Evolutionary conservation across 2,329 filamentous ascomycete species (phyloP), one percentile per base, ranked within the genome.

Genomic region (Trichoderma endophyticum): DNA sequence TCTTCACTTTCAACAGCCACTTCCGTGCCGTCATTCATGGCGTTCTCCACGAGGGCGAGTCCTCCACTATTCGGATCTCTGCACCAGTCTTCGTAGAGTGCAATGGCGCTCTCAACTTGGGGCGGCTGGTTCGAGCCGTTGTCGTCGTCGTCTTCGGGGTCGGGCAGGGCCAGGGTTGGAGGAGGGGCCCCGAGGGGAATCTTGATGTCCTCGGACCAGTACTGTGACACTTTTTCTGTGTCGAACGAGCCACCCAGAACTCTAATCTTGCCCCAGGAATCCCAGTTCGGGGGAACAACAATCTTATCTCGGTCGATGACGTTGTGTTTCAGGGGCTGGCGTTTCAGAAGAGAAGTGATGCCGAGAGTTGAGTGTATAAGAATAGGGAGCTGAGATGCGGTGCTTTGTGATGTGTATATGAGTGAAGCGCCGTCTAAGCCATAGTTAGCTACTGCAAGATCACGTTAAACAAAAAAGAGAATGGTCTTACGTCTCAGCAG

Each of bases 211-310:
- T 93, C 87, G 2, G 92, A 91, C 96, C 96, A 99, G 64, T 91
- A 93, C 72, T 90, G 88, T 77, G 93, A 96, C 57, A 97, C 87
- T 15, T 89, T 88, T 83, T 99, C 96, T 26, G 97, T 93, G 75
- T 98, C 94, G 77, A 98, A 98, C 0, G 91, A 93, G 79, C 97
- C 96, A 69, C 94, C 90, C 32, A 98, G 85, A 59, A 98, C 94
- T 56, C 95, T 89, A 73, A 99, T 98, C 83, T 98, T 99, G 73
- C 94, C 95, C 93, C 94, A 98, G 0, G 95, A 98, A 81, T 99
- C 96, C 96, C 96, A 99, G 80, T 98, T 98, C 18, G 95, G 92
- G 2, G 95, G 95, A 0, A 99, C 93, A 6, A 98, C 87, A 70
- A 99, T 95, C 85, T 97, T 97, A 81, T 97, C 95, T 73, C 95